These are phyloP conservation scores for Agaricales sp. DNA, from an alignment of 1,284 basidiomycete species.

Conservation along the genomic window DNA sequence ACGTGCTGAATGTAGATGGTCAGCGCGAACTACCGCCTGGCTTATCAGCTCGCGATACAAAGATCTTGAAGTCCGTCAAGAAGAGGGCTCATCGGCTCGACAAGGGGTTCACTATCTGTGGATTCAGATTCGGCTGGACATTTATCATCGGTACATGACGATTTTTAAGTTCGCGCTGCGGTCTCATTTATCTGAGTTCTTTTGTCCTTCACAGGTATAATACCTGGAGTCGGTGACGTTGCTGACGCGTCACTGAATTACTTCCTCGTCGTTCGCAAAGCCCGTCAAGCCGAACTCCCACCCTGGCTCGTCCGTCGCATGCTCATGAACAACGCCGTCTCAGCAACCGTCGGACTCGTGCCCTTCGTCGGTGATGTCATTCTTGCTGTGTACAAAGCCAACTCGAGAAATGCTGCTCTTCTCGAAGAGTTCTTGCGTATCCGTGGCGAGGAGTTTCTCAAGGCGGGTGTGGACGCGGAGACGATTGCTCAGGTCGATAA, in stretches of 20 bases:
- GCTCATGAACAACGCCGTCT: conserved; percentile 73
- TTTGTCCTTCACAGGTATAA: conserved; percentile 48
- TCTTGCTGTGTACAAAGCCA: conserved; percentile 76
- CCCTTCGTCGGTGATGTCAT: conserved; percentile 75
- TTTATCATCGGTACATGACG: conserved; percentile 48
- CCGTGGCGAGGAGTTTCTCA: conserved; percentile 54
- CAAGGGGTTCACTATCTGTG: conserved; percentile 79
- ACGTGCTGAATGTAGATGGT: not conserved
- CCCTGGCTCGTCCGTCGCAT: conserved; percentile 61
- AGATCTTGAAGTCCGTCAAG: conserved; percentile 68
- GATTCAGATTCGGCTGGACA: conserved; percentile 83
- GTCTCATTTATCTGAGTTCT: too few relatives aligned
- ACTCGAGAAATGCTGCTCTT: conserved; percentile 76
- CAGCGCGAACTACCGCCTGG: conserved; percentile 72
- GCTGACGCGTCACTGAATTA: conserved; percentile 66
- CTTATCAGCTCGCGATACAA: conserved; percentile 68
- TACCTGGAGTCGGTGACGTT: conserved; percentile 66
- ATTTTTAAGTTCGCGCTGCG: too few relatives aligned
- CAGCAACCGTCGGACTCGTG: conserved; percentile 63
- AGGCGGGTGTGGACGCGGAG: conserved; percentile 29
- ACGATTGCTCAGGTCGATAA: conserved; percentile 8
- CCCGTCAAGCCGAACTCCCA: conserved; percentile 67
- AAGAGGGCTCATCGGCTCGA: conserved; percentile 84
- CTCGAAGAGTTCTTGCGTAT: conserved; percentile 65
- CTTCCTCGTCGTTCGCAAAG: conserved; percentile 68